Evolutionary conservation across 768 basidiomycete genomes (phyloP).

Genomic region (Gymnopilus junonius): DNA sequence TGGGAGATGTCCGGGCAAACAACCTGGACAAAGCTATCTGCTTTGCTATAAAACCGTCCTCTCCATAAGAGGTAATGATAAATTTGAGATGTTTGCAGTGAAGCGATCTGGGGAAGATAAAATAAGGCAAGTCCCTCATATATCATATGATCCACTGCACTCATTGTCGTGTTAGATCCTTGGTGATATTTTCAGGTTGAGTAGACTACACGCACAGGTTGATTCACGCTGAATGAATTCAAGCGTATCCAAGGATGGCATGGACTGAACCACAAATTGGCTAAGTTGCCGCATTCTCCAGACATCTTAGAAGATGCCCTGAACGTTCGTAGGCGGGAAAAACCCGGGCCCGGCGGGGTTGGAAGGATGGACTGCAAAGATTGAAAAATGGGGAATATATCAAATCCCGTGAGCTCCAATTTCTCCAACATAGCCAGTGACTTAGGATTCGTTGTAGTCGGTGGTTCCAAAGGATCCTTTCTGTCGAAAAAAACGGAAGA

Average conservation of each 20-base stretch:
- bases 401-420: neutral
- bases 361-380: neutral
- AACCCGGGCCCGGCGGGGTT: neutral
- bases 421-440: neutral
- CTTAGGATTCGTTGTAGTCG: neutral
- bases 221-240: neutral
- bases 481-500: neutral
- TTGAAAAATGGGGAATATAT: neutral
- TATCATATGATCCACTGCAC: neutral
- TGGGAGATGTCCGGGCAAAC: neutral
- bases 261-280: neutral
- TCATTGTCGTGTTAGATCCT: neutral
- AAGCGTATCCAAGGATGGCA: neutral
- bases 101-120: neutral
- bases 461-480: neutral
- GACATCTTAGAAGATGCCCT: neutral
- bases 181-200: too few relatives aligned
- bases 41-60: neutral
- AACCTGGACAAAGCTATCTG: neutral
- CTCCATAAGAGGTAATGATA: neutral
- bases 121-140: neutral
- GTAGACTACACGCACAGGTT: neutral
- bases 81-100: neutral
- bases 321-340: neutral
- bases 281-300: neutral